These are phyloP conservation scores for Punctularia strigosozonata DNA, from an alignment of 768 basidiomycete genomes.

Conservation along the genomic window DNA sequence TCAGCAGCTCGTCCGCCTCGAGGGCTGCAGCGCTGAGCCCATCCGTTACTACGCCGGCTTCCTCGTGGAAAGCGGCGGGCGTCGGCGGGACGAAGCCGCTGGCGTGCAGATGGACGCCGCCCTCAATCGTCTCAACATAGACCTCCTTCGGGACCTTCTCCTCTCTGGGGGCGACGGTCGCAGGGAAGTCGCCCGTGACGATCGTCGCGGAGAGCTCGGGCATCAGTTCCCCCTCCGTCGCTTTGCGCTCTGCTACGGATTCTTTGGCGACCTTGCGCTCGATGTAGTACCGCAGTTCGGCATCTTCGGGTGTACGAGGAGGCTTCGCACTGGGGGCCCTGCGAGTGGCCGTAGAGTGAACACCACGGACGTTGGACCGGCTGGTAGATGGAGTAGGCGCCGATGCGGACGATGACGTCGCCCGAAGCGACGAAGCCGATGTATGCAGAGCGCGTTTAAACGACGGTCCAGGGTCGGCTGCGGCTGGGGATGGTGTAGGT, in stretches of 20 bases:
- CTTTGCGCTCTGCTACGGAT: slow-evolving; percentile 11
- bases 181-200: slow-evolving; percentile 14
- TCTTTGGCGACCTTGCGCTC: slow-evolving; percentile 14
- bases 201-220: slow-evolving; percentile 14
- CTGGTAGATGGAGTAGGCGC: too few relatives aligned
- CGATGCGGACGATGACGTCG: too few relatives aligned
- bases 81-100: slow-evolving; percentile 16
- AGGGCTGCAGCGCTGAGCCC: too few relatives aligned
- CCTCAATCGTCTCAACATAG: background rate
- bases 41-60: too few relatives aligned
- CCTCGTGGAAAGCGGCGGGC: too few relatives aligned
- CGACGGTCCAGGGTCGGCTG: too few relatives aligned
- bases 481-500: too few relatives aligned
- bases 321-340: slow-evolving; percentile 4
- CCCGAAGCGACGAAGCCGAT: too few relatives aligned
- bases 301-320: slow-evolving; percentile 9
- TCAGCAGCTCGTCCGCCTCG: too few relatives aligned
- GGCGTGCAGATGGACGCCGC: slow-evolving; percentile 10
- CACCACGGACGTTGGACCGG: slow-evolving; percentile 5
- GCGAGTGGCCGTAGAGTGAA: background rate
- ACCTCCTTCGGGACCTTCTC: slow-evolving; percentile 20
- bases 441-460: too few relatives aligned
- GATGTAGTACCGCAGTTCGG: slow-evolving; percentile 12
- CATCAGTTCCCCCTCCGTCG: slow-evolving; percentile 17
- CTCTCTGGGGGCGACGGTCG: slow-evolving; percentile 11